A percentile compares a stretch with the other conserved stretches of the same genome.
These are phyloP conservation scores for Reticulascus tulasneorum DNA, from an alignment of 2,329 filamentous ascomycete species.

Conservation along the genomic window DNA sequence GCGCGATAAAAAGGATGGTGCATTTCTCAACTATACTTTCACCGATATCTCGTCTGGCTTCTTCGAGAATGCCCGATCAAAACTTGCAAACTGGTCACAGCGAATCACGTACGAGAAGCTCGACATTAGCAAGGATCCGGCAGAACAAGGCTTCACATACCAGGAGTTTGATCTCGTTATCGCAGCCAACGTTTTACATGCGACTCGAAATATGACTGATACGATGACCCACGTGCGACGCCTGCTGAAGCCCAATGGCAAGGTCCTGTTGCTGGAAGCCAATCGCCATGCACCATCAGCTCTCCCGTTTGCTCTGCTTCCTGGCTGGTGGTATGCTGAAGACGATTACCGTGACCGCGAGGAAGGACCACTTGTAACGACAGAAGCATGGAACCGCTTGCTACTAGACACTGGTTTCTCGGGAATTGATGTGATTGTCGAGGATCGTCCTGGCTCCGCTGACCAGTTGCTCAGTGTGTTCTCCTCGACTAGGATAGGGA, in stretches of 20 bases:
- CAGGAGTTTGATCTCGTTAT: constrained; percentile 23
- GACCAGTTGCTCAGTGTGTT: background rate
- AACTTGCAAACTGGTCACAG: constrained; percentile 14
- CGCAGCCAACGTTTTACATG: constrained; percentile 24
- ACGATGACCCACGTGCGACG: constrained; percentile 17
- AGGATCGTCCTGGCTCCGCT: background rate
- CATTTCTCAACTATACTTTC: constrained; percentile 20
- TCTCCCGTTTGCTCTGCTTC: constrained; percentile 21
- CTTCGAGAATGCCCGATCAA: constrained; percentile 20
- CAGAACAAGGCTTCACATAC: constrained; percentile 21
- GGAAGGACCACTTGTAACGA: constrained; percentile 19
- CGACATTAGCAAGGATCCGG: constrained; percentile 25
- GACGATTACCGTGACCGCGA: constrained; percentile 20
- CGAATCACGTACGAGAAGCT: constrained; percentile 19
- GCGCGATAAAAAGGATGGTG: background rate
- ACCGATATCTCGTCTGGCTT: constrained; percentile 26
- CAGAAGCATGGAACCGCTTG: constrained; percentile 21
- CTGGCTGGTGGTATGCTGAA: constrained; percentile 30
- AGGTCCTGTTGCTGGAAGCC: constrained; percentile 13
- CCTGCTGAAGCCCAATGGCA: constrained; percentile 27
- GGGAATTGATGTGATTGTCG: background rate
- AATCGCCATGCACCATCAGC: constrained; percentile 10
- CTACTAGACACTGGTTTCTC: constrained; percentile 22
- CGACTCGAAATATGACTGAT: constrained; percentile 16
- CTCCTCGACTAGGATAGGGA: no score